These are phyloP conservation scores for Escovopsis sp. DNA, from an alignment of 2,329 filamentous ascomycete genomes.

Conservation along the genomic window DNA sequence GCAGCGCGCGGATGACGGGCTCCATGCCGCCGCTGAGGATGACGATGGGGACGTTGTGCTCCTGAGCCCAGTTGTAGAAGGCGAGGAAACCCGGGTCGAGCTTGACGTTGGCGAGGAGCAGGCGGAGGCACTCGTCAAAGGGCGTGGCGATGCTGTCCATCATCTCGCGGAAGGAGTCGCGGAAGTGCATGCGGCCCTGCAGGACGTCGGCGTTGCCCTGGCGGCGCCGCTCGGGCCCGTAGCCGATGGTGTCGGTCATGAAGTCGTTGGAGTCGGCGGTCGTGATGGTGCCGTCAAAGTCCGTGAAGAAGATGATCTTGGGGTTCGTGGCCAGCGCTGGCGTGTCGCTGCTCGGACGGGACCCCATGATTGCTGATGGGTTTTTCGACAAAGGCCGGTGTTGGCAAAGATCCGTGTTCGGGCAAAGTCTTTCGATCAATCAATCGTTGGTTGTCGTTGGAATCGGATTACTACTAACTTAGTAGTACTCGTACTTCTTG, in stretches of 20 bases:
- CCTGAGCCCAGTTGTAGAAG: slow-evolving; percentile 72
- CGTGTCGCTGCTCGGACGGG: slow-evolving; percentile 25
- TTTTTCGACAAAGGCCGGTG: not conserved
- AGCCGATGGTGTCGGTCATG: slow-evolving; percentile 86
- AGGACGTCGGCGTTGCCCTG: slow-evolving; percentile 67
- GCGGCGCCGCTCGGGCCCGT: slow-evolving; percentile 55
- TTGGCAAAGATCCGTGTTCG: too few species aligned
- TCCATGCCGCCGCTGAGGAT: slow-evolving; percentile 88
- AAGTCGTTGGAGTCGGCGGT: slow-evolving; percentile 50
- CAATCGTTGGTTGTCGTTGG: too few species aligned
- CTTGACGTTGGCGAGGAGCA: slow-evolving; percentile 67
- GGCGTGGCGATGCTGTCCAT: slow-evolving; percentile 73
- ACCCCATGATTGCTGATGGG: slow-evolving; percentile 24
- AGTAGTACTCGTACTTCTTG: too few species aligned
- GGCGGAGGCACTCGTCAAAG: slow-evolving; percentile 67
- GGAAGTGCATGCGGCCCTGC: slow-evolving; percentile 54
- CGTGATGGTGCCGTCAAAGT: slow-evolving; percentile 96
- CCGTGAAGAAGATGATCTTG: slow-evolving; percentile 94
- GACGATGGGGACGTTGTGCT: slow-evolving; percentile 79
- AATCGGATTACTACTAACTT: too few species aligned
- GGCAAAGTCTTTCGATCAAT: too few species aligned
- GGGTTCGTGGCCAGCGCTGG: slow-evolving; percentile 54
- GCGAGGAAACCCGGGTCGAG: slow-evolving; percentile 78
- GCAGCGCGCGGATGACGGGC: slow-evolving; percentile 73
- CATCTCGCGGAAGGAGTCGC: slow-evolving; percentile 83